Evolutionary conservation across 1,139 yeast species (phyloP).

Genomic region (Kurtzmaniella quercitrusa): DNA sequence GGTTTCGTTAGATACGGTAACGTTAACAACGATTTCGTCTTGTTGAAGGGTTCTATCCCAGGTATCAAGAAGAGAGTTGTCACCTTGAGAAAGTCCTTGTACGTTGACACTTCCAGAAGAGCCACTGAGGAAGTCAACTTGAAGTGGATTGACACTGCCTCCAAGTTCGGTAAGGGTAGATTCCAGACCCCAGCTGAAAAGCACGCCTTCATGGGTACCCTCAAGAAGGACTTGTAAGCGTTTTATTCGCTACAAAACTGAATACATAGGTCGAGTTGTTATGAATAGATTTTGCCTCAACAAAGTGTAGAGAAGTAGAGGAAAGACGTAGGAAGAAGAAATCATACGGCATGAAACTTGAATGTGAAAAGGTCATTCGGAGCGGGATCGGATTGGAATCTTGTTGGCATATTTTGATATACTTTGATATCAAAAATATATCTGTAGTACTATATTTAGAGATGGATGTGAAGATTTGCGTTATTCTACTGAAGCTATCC

Average conservation of each 20-base stretch:
- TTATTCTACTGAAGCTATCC: no score
- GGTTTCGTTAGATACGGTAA: constrained; percentile 99
- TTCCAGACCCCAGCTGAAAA: constrained; percentile 99
- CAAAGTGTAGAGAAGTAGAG: background rate
- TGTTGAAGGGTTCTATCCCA: constrained; percentile 98
- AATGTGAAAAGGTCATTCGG: no score
- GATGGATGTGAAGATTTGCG: no score
- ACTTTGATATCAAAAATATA: no score
- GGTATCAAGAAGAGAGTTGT: constrained; percentile 99
- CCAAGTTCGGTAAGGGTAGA: constrained; percentile 99
- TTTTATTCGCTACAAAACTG: constrained; percentile 9
- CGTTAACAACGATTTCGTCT: constrained; percentile 94
- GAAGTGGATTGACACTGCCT: constrained; percentile 99
- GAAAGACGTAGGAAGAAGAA: no score
- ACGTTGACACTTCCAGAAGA: constrained; percentile 96
- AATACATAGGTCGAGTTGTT: background rate
- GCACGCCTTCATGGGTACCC: constrained; percentile 99
- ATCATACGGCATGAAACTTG: no score
- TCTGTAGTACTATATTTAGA: no score
- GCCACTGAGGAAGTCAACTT: constrained; percentile 95
- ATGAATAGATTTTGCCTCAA: background rate
- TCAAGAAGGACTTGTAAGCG: constrained; percentile 80
- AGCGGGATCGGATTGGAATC: no score
- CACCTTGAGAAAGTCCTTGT: constrained; percentile 97
- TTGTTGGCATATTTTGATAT: no score